Evolutionary conservation across 2,329 filamentous ascomycete species (phyloP).

Genomic region (Talaromyces albobiverticillius): DNA sequence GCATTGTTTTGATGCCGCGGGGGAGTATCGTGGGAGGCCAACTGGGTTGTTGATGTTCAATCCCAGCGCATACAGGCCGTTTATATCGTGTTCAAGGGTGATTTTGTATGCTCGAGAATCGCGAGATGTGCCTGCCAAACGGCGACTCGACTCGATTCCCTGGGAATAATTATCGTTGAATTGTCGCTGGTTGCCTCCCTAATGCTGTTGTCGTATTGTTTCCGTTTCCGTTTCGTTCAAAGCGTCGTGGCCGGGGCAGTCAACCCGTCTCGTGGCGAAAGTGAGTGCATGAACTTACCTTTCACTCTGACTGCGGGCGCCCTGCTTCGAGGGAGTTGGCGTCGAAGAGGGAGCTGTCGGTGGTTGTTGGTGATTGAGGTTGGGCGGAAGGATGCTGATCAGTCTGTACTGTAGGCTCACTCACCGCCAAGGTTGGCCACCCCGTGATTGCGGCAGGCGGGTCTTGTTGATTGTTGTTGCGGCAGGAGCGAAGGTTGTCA

Average conservation of each 20-base stretch:
- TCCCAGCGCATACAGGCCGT: conserved; percentile 7
- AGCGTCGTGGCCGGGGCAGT: conserved; percentile 12
- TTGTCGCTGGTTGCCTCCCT: not conserved
- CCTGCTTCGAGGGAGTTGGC: conserved; percentile 7
- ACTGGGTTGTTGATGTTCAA: not conserved
- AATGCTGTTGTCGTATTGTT: conserved; percentile 9
- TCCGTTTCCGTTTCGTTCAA: not conserved
- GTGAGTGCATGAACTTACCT: conserved; percentile 12
- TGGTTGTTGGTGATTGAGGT: not conserved
- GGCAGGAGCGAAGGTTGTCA: not conserved
- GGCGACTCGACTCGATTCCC: not conserved
- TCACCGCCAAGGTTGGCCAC: conserved; percentile 7
- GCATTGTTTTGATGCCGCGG: conserved; percentile 29
- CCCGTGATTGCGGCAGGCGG: conserved; percentile 7
- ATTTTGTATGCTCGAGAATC: not conserved
- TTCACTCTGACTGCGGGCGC: conserved; percentile 11
- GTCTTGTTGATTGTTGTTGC: too few relatives aligned
- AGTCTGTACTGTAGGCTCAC: not conserved
- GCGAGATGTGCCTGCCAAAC: not conserved
- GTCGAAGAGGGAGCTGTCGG: conserved; percentile 8
- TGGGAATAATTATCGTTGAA: not conserved
- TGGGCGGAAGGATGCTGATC: not conserved
- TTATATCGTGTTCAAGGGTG: not conserved
- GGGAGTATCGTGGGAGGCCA: not conserved
- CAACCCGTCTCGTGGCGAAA: conserved; percentile 6